phyloP scores from a whole-genome alignment of 2,329 filamentous ascomycete species.

The Cadophora malorum region DNA sequence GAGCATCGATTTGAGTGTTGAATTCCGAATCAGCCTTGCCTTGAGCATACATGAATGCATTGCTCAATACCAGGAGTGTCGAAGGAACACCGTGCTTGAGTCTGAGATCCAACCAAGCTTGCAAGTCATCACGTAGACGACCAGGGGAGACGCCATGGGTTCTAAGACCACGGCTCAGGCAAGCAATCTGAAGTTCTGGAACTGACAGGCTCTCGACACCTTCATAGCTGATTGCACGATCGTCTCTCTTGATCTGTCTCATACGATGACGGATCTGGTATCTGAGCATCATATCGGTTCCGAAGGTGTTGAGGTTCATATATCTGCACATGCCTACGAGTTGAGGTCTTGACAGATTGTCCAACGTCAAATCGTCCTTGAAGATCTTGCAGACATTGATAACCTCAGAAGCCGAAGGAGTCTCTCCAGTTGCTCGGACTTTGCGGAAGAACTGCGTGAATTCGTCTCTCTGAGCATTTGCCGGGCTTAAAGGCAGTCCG shows the following conservation, averaged over 20 bases:
- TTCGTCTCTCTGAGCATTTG: constrained; percentile 88
- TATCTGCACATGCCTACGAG: constrained; percentile 98
- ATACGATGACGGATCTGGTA: constrained; percentile 98
- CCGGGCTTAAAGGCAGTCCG: constrained; percentile 84
- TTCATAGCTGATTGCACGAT: constrained; percentile 91
- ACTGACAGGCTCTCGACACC: constrained; percentile 94
- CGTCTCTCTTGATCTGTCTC: constrained; percentile 98
- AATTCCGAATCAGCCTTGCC: constrained; percentile 78
- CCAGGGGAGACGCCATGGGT: constrained; percentile 92
- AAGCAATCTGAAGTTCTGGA: constrained; percentile 88
- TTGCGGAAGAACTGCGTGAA: constrained; percentile 98
- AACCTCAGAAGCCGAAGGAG: constrained; percentile 86
- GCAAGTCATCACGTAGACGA: constrained; percentile 85
- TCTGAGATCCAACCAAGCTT: constrained; percentile 92
- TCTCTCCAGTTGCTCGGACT: constrained; percentile 87
- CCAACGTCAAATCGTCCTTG: constrained; percentile 94
- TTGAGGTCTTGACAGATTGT: constrained; percentile 95
- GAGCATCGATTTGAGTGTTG: constrained; percentile 87
- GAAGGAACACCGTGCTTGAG: constrained; percentile 95
- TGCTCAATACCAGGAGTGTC: constrained; percentile 92
- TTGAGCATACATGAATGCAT: constrained; percentile 96
- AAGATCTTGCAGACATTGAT: constrained; percentile 99
- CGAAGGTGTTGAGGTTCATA: constrained; percentile 97
- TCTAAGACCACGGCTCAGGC: constrained; percentile 88
- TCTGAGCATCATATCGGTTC: constrained; percentile 95